These are phyloP conservation scores for Apocynum venetum DNA, from an alignment of 257 asterid genomes.

Conservation along the genomic window DNA sequence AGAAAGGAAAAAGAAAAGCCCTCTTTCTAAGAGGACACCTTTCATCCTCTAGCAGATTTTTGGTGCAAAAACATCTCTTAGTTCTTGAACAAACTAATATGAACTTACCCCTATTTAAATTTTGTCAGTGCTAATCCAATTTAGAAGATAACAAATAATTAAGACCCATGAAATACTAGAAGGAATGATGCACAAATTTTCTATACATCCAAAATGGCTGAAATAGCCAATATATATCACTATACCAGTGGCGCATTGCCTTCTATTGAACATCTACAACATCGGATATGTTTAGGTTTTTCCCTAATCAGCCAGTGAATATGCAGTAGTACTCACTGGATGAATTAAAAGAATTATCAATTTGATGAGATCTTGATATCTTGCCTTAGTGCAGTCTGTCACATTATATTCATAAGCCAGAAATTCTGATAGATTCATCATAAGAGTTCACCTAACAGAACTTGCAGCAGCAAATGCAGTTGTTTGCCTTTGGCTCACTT, in stretches of 20 bases:
- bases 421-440: not conserved
- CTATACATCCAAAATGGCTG: not conserved
- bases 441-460: slow-evolving; percentile 8
- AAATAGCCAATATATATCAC: not conserved
- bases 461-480: slow-evolving; percentile 33
- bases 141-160: not conserved
- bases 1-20: not conserved
- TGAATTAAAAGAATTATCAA: slow-evolving; percentile 1
- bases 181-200: not conserved
- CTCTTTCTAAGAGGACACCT: not conserved
- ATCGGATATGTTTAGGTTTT: too few relatives aligned
- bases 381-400: not conserved
- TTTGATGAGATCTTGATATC: not conserved
- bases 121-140: not conserved
- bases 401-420: not conserved
- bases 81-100: not conserved
- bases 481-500: slow-evolving; percentile 54
- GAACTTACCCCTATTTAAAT: not conserved
- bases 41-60: too few relatives aligned
- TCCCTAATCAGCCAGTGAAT: not conserved
- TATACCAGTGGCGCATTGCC: not conserved
- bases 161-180: not conserved
- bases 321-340: not conserved
- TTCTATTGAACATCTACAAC: not conserved
- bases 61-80: too few relatives aligned